These are phyloP conservation scores for Cystofilobasidium ferigula DNA, from an alignment of 768 basidiomycete genomes.

Conservation along the genomic window DNA sequence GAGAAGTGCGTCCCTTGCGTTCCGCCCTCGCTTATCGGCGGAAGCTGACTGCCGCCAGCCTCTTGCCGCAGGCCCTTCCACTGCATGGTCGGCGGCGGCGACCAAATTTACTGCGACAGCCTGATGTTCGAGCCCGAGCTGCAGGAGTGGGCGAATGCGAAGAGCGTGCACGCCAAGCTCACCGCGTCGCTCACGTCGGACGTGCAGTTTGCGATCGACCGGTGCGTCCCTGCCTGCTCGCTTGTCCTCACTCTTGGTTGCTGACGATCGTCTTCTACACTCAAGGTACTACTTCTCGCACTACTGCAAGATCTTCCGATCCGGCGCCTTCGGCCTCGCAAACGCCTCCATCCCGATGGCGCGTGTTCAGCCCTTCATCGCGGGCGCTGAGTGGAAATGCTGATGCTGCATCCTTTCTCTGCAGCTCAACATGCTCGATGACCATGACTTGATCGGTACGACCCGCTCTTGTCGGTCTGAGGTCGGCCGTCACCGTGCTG, in stretches of 20 bases:
- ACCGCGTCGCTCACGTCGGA: conserved; percentile 54
- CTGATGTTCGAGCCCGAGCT: conserved; percentile 57
- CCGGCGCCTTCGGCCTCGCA: conserved; percentile 79
- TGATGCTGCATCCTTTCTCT: not conserved
- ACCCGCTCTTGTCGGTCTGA: conserved; percentile 39
- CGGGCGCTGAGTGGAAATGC: not conserved
- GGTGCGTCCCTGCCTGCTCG: conserved; percentile 37
- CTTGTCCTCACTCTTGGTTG: not conserved
- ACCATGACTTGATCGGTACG: conserved; percentile 44
- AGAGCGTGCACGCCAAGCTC: conserved; percentile 50
- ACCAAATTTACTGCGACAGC: conserved; percentile 41
- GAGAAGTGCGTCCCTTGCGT: no score
- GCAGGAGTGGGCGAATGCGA: conserved; percentile 56
- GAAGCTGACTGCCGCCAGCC: no score
- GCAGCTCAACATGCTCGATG: conserved; percentile 41
- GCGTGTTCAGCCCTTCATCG: not conserved
- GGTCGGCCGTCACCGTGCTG: not conserved
- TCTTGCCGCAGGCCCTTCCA: no score
- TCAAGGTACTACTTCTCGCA: conserved; percentile 67
- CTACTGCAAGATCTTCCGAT: conserved; percentile 74
- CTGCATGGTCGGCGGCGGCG: conserved; percentile 73
- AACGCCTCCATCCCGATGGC: conserved; percentile 73
- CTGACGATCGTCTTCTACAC: not conserved
- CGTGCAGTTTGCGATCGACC: conserved; percentile 63
- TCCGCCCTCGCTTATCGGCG: no score